Evolutionary conservation across 176 grass and related monocot species (phyloP).

Genomic region (Carex parvula): DNA sequence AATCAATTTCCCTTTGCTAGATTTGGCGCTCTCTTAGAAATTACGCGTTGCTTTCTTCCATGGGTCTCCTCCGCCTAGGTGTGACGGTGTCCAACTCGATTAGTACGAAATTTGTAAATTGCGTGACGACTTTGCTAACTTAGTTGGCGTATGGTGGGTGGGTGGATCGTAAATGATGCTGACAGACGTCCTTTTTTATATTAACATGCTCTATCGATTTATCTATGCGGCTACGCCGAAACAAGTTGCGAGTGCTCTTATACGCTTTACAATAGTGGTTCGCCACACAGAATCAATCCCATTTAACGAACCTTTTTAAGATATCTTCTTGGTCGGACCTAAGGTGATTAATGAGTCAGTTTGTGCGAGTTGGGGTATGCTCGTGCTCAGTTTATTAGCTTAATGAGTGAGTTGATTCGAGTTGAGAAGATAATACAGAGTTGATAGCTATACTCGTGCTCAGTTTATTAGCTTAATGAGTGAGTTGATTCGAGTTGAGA

Average conservation of each 20-base stretch:
- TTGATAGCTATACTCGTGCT: no score
- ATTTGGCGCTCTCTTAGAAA: background rate
- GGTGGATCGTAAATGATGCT: background rate
- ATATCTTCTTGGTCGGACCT: no score
- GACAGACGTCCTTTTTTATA: background rate
- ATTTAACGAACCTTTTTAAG: background rate
- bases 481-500: no score
- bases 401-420: no score
- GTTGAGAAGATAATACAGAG: no score
- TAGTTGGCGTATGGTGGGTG: background rate
- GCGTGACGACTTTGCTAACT: conserved; percentile 16
- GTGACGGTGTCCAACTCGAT: background rate
- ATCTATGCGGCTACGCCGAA: background rate
- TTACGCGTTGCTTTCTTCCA: background rate
- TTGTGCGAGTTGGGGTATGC: no score
- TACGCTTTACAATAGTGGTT: background rate
- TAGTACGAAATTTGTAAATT: background rate
- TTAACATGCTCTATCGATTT: background rate
- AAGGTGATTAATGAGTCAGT: no score
- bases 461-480: no score
- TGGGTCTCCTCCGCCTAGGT: no score
- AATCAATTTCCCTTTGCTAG: background rate
- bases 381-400: no score
- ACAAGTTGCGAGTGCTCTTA: background rate
- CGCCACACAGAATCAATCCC: background rate